Evolutionary conservation across 2,329 filamentous ascomycete species (phyloP), one percentile per base, ranked within the genome.

Genomic region (Cladosporium halotolerans): DNA sequence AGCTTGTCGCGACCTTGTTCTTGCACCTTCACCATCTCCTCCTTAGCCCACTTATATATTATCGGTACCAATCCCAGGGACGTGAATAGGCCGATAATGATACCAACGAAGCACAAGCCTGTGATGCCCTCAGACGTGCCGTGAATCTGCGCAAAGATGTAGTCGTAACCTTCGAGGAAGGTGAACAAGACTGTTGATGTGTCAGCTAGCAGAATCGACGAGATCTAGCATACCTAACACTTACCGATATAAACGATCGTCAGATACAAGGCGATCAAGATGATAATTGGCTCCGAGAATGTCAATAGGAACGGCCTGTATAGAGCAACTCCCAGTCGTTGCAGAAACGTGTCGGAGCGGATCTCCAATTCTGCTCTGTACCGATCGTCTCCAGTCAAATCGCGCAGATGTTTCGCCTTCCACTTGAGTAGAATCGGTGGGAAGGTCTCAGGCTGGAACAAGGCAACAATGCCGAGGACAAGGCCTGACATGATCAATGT

Each of bases 161-260:
- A 73, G 0, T 72, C 70, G 62, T 76, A 79, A 2, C 78, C 78
- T 1, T 74, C 72, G 3, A 82, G 70, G 53, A 80, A 79, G 0
- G 77, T 77, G 61, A 81, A 82, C 0, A 81, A 65, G 48, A 78
- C 81, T 28, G 23, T 28, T 28, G 7, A 5, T 5, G 4, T 28
- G 23, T 28, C 23, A 28, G 23, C 23, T 28, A 7, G 7, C 23
- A 28, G 23, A 7, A 28, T 28, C 23, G 23, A 28, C 23, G 23
- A 28, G 5, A 28, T 7, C 5, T 28, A 28, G 23, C 23, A 28
- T 28, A 28, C 23, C 7, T 28, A 28, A 28, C 23, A 28, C 23
- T 28, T 28, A 28, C 23, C 23, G n/a, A 51, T 76, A 56, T 82
- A 82, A 33, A 62, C 57, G 0, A 80, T 69, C 0, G 74, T 72